Evolutionary conservation across 257 asterid genomes (phyloP), one percentile per base, ranked within the genome.

Genomic region (Jasminum sambac): DNA sequence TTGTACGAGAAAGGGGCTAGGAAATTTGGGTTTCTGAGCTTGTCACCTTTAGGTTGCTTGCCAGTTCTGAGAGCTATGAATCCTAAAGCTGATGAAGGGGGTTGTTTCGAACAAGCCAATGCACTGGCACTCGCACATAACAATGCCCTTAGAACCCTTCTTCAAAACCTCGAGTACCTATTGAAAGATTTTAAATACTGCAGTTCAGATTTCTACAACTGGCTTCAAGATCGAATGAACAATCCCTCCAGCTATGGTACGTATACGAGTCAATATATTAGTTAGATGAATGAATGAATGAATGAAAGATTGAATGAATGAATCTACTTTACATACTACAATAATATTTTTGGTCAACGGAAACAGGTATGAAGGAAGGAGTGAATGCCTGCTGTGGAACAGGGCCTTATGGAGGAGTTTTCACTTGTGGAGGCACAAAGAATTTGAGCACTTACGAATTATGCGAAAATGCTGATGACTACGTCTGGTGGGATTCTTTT

Each of bases 321-420:
- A n/a, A n/a, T n/a, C n/a, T n/a, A n/a, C n/a, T n/a, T n/a, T n/a
- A n/a, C n/a, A n/a, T n/a, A n/a, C n/a, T n/a, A n/a, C n/a, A n/a
- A n/a, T n/a, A n/a, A n/a, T n/a, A n/a, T n/a, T n/a, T n/a, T n/a
- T n/a, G n/a, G n/a, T n/a, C n/a, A n/a, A n/a, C n/a, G n/a, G n/a
- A n/a, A n/a, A n/a, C n/a, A 85, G 91, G 87, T 34, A 84, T 84
- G 41, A 74, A 72, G 62, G 89, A 84, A 70, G 87, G 89, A 69
- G 66, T 25, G 70, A 80, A 64, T 23, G 86, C 92, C 44, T 86
- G 92, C 23, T 86, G 92, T 61, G 89, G 91, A 42, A n/a, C 77
- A 30, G 87, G 89, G 13, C 80, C 89, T n/a, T 78, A 82, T 26
- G 70, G 86, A 11, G 89, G 87, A 38, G 21, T 72, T 8, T 72